Evolutionary conservation across 2,329 filamentous ascomycete genomes (phyloP).

Genomic region (Xylariomycetidae sp.): DNA sequence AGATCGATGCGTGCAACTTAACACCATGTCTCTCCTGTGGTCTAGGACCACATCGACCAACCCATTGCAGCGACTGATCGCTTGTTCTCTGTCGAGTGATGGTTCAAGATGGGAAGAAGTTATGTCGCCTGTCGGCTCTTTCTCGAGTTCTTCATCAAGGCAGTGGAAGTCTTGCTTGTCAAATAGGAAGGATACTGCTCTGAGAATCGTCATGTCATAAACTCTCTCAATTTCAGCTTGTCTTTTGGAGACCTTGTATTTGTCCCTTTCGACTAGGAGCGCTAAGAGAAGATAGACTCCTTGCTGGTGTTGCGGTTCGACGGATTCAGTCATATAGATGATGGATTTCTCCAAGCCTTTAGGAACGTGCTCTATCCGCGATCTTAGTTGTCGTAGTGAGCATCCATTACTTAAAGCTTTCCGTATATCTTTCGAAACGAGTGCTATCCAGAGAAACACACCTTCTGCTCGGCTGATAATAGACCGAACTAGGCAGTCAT

Average conservation of each 20-base stretch:
- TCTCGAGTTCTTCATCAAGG: neutral
- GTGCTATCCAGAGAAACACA: constrained; percentile 7
- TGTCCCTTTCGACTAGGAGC: too few relatives aligned
- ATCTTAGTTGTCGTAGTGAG: constrained; percentile 1
- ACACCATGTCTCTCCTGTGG: too few relatives aligned
- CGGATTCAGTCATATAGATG: constrained; percentile 4
- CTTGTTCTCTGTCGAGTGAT: constrained; percentile 2
- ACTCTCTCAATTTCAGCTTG: neutral
- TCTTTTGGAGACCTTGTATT: neutral
- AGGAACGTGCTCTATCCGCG: constrained; percentile 1
- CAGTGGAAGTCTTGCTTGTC: neutral
- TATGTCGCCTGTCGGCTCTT: too few relatives aligned
- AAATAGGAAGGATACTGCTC: constrained; percentile 3
- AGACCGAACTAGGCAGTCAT: constrained; percentile 3
- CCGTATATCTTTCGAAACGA: constrained; percentile 3
- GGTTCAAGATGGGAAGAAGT: too few relatives aligned
- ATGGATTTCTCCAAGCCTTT: constrained; percentile 1
- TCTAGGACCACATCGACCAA: constrained; percentile 1
- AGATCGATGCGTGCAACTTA: constrained; percentile 6
- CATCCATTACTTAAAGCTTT: constrained; percentile 1
- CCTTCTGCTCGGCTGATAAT: constrained; percentile 2
- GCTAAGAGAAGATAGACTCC: constrained; percentile 4
- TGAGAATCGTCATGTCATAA: neutral
- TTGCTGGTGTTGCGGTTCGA: constrained; percentile 1
- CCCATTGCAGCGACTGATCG: constrained; percentile 5